Evolutionary conservation across 768 basidiomycete species (phyloP).

Genomic region (Mycena kentingensis): DNA sequence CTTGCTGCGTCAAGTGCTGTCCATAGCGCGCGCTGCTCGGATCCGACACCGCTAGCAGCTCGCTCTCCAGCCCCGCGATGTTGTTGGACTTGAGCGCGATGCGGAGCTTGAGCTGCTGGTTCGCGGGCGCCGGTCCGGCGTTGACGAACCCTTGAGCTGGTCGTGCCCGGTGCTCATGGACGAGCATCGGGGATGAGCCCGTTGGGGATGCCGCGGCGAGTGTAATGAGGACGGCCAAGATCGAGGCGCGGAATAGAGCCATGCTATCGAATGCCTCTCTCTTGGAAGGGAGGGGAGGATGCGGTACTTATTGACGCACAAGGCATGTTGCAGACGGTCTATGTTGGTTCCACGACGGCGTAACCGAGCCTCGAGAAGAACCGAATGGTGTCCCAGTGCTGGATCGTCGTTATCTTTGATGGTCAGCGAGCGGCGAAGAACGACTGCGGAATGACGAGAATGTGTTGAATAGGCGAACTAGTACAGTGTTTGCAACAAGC

Average conservation of each 20-base stretch:
- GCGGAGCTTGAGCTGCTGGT: conserved; percentile 33
- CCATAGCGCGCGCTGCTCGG: conserved; percentile 28
- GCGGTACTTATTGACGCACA: conserved; percentile 17
- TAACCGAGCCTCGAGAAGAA: too few species aligned
- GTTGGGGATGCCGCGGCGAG: conserved; percentile 13
- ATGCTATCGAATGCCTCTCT: conserved; percentile 1
- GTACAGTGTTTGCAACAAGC: too few species aligned
- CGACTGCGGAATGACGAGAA: too few species aligned
- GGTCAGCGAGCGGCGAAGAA: too few species aligned
- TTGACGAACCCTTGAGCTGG: conserved; percentile 26
- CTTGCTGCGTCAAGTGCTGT: conserved; percentile 29
- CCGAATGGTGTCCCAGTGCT: too few species aligned
- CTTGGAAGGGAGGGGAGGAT: conserved; percentile 1
- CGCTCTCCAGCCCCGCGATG: conserved; percentile 13
- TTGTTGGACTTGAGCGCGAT: conserved; percentile 37
- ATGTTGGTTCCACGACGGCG: conserved; percentile 3
- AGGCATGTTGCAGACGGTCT: background rate
- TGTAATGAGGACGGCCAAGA: conserved; percentile 8
- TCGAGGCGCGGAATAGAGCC: conserved; percentile 3
- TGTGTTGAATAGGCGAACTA: too few species aligned
- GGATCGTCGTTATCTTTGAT: too few species aligned
- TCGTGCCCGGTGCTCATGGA: conserved; percentile 17
- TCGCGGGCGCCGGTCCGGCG: conserved; percentile 15
- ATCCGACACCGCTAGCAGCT: conserved; percentile 30
- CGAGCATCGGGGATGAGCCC: conserved; percentile 10